Evolutionary conservation across 768 basidiomycete genomes (phyloP), one percentile per base, ranked within the genome.

Genomic region (Candolleomyces eurysporus): DNA sequence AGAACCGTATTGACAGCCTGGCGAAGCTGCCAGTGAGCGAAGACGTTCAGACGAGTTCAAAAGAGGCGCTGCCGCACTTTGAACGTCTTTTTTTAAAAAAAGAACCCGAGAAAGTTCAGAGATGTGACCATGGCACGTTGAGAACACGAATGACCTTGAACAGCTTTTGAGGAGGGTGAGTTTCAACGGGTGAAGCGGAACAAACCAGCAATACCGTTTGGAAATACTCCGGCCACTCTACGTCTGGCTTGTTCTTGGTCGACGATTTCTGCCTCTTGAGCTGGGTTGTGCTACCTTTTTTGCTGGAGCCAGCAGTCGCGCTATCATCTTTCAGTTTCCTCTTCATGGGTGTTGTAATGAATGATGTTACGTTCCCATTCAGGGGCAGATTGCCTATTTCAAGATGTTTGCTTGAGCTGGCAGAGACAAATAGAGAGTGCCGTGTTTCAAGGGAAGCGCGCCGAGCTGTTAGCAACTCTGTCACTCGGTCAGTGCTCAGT

Each of bases 1-100:
- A 95, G 82, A 4, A 96, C 91, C 14, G 93, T 92, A 66, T 95
- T 96, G 51, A 96, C 76, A 10, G 93, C 91, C 91, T 96, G 62
- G 45, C 30, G 11, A 21, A 31, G 10, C 36, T 16, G 43, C 21
- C 45, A 46, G 16, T 46, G 19, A 46, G 45, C 19, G 45, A 26
- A 26, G 26, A 14, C 17, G 45, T 46, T 21, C 16, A 7, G 16
- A 46, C 19, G 45, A 17, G 7, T 8, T 21, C 6, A 46, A 9
- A 46, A 46, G 45, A 46, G 45, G 19, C 17, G 30, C 26, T 55
- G 7, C 17, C 39, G 16, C 22, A 59, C 49, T 42, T 59, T 59
- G 46, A 52, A 64, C 61, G 68, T 71, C 57, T 46, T 26, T 26
- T 26, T 26, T 21, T 43, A 30, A 2, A 30, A 11, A 1, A 11